Evolutionary conservation across 2,329 filamentous ascomycete species (phyloP), one percentile per base, ranked within the genome.

Genomic region (Diaporthe citrichinensis): DNA sequence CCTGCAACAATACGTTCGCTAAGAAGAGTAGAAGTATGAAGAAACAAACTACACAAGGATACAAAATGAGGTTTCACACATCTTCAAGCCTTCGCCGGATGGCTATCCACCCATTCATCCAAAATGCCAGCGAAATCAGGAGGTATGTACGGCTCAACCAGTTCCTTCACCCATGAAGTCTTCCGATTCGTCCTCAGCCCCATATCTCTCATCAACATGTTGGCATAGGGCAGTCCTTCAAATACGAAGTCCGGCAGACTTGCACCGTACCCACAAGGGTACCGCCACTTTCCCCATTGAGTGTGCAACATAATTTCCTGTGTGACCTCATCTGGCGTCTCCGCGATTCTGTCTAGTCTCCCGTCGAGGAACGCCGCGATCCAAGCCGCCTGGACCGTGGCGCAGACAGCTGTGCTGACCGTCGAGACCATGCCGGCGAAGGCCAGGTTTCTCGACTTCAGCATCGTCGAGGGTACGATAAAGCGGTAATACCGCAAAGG

Each of bases 191-290:
- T 76, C 12, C 44, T 55, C 31, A 80, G 65, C 1, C 76, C 76
- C 39, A 80, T 41, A 44, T 80, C 79, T 28, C 65, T 71, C 73
- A 79, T 67, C 51, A 80, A 39, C 77, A 77, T 77, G 28, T 84
- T 80, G 9, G 80, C 77, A 80, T 92, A 93, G 4, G 90, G 90
- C 46, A 93, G 76, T 0, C 86, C 86, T 81, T 93, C 91, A 75
- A 92, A 92, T 3, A 90, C 90, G 69, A 92, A 88, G 79, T 92
- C 91, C 0, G 88, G 88, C 67, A 86, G 83, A 61, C 82, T 82
- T 8, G 84, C 85, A 2, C 90, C 90, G 75, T 88, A 89, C 0
- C 90, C 90, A 69, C 81, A 84, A 0, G 87, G 86, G 76, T 89
- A 89, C n/a, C 90, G 84, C 83, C 87, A 87, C 53, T 85, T 86